phyloP scores from a whole-genome alignment of 352 stramenopile species.

The Phytophthora sp. region DNA sequence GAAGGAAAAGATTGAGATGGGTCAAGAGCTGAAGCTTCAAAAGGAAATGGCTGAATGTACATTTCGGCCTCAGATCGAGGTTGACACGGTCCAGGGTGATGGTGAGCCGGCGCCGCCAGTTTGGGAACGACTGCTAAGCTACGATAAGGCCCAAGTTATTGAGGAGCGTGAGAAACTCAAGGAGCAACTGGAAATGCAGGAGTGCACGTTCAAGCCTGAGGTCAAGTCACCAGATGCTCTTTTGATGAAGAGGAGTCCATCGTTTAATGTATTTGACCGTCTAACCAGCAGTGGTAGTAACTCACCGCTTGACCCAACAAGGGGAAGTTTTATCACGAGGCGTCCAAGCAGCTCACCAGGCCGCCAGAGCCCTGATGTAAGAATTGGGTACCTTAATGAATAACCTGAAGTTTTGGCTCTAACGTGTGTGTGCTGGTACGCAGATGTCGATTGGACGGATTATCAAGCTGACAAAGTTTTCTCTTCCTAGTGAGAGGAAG shows the following conservation, averaged over 20 bases:
- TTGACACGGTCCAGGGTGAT: constrained; percentile 32
- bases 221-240: constrained; percentile 60
- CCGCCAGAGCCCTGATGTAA: constrained; percentile 31
- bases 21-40: constrained; percentile 68
- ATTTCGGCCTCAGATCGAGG: constrained; percentile 75
- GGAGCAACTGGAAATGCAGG: constrained; percentile 70
- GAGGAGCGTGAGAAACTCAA: constrained; percentile 80
- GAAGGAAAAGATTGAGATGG: constrained; percentile 79
- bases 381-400: not conserved
- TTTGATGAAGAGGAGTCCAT: constrained; percentile 45
- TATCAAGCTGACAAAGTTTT: constrained; percentile 53
- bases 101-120: constrained; percentile 52
- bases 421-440: not conserved
- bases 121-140: constrained; percentile 78
- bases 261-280: constrained; percentile 49
- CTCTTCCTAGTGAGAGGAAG: constrained; percentile 19
- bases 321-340: constrained; percentile 28
- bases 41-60: constrained; percentile 85
- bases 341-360: constrained; percentile 23
- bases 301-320: constrained; percentile 12
- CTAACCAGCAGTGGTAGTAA: constrained; percentile 33
- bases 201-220: constrained; percentile 86
- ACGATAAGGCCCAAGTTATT: constrained; percentile 81
- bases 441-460: constrained; percentile 49
- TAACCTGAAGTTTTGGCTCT: constrained; percentile 11